These are phyloP conservation scores for Nothophaeocryptopus gaeumannii DNA, from an alignment of 2,329 filamentous ascomycete species.

Conservation along the genomic window DNA sequence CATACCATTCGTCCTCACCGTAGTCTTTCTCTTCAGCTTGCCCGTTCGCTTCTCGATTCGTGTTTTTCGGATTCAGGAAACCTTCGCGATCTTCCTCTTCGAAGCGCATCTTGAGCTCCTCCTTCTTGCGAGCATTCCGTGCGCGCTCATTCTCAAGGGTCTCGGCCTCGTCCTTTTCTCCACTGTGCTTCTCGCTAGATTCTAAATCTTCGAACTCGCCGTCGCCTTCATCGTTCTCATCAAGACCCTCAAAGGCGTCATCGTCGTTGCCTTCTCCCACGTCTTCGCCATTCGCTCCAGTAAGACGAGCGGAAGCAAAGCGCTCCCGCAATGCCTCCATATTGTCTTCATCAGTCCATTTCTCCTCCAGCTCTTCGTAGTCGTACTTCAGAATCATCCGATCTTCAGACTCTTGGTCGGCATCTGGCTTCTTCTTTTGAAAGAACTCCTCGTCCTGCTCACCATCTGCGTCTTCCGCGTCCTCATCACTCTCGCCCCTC, in stretches of 20 bases:
- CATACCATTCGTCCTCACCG: conserved; percentile 98
- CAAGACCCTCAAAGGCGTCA: conserved; percentile 43
- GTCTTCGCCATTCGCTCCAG: conserved; percentile 46
- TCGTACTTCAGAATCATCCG: conserved; percentile 75
- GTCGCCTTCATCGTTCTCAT: conserved; percentile 66
- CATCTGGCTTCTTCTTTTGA: conserved; percentile 54
- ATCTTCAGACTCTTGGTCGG: conserved; percentile 61
- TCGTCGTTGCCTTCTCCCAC: conserved; percentile 54
- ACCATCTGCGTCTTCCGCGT: conserved; percentile 57
- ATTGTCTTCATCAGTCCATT: conserved; percentile 79
- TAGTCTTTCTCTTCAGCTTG: conserved; percentile 72
- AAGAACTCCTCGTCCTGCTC: conserved; percentile 64
- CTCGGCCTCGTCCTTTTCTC: conserved; percentile 4
- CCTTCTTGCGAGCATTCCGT: conserved; percentile 85
- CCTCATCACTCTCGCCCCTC: conserved; percentile 63
- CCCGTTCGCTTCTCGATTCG: conserved; percentile 64
- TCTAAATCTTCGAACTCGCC: conserved; percentile 85
- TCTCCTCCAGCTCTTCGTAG: conserved; percentile 74
- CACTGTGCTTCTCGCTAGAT: conserved; percentile 60
- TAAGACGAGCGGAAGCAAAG: conserved; percentile 69
- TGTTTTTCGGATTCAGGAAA: conserved; percentile 83
- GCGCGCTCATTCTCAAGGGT: conserved; percentile 66
- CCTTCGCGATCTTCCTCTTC: conserved; percentile 98
- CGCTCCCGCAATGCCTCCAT: conserved; percentile 70
- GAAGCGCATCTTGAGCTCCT: conserved; percentile 89